Percentiles rank a stretch among this genome's conserved stretches.
Evolutionary conservation across 2,329 filamentous ascomycete genomes (phyloP).

Genomic region (Phaeosphaeria sp.): DNA sequence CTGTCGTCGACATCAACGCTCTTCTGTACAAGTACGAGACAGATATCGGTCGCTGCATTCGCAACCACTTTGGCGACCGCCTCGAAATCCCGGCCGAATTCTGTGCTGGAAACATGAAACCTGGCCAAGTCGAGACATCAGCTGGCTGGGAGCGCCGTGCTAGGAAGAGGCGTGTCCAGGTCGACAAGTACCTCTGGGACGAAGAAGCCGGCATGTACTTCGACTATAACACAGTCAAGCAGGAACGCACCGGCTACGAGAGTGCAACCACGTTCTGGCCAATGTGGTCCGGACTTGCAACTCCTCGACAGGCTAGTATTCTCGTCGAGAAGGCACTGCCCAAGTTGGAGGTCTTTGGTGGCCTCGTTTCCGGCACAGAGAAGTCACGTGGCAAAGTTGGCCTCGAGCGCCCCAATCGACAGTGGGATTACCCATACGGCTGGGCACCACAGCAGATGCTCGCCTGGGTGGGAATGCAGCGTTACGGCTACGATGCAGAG

Average conservation of each 20-base stretch:
- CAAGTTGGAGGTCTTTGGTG: conserved; percentile 85
- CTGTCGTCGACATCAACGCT: conserved; percentile 93
- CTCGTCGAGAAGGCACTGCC: conserved; percentile 85
- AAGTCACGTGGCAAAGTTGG: conserved; percentile 82
- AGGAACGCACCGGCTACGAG: conserved; percentile 84
- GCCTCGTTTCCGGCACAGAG: conserved; percentile 87
- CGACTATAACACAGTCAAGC: conserved; percentile 88
- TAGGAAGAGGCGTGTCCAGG: conserved; percentile 79
- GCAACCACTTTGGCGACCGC: conserved; percentile 81
- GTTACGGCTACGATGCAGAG: conserved; percentile 91
- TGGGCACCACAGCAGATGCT: conserved; percentile 99
- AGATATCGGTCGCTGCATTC: conserved; percentile 88
- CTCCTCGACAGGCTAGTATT: conserved; percentile 82
- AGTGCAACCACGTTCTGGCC: conserved; percentile 95
- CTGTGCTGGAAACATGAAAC: conserved; percentile 68
- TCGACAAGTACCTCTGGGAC: conserved; percentile 95
- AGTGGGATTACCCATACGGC: conserved; percentile 98
- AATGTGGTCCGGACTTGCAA: conserved; percentile 91
- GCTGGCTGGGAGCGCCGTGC: conserved; percentile 90
- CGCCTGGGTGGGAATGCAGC: conserved; percentile 89
- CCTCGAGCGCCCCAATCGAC: conserved; percentile 86
- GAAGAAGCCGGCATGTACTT: conserved; percentile 95
- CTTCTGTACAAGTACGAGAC: conserved; percentile 96
- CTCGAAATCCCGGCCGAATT: conserved; percentile 85
- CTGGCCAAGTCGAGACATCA: conserved; percentile 79